These are phyloP conservation scores for Fulvia fulva DNA, from an alignment of 2,329 filamentous ascomycete genomes.

Conservation along the genomic window DNA sequence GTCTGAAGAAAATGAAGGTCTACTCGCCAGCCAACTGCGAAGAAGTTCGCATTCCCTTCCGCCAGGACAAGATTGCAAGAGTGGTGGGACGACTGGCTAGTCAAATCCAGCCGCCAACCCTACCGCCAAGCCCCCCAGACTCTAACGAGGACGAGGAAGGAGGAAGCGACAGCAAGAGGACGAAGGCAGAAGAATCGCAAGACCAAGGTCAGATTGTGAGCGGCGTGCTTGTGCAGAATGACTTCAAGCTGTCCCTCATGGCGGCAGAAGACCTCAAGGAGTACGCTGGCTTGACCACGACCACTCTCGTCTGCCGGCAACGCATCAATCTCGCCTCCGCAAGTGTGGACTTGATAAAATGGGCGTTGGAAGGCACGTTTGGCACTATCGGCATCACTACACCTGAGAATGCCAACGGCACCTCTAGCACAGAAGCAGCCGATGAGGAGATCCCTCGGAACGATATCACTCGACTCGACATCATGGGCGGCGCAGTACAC, in stretches of 20 bases:
- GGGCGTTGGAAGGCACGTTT: constrained; percentile 92
- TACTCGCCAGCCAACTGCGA: constrained; percentile 94
- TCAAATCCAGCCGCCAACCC: constrained; percentile 65
- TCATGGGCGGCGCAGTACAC: constrained; percentile 88
- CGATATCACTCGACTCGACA: constrained; percentile 50
- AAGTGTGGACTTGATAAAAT: constrained; percentile 84
- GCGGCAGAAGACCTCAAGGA: constrained; percentile 92
- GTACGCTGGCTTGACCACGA: constrained; percentile 94
- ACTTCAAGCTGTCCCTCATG: constrained; percentile 97
- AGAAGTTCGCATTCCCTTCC: constrained; percentile 91
- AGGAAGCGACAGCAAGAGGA: constrained; percentile 24
- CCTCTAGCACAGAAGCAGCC: constrained; percentile 49
- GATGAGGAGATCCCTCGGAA: constrained; percentile 60
- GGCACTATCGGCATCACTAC: constrained; percentile 60
- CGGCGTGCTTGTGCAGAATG: constrained; percentile 92
- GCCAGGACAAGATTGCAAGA: constrained; percentile 89
- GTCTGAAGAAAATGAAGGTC: constrained; percentile 87
- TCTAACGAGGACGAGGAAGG: constrained; percentile 38
- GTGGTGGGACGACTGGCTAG: constrained; percentile 86
- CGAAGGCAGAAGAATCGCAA: constrained; percentile 44
- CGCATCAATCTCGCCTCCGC: constrained; percentile 82
- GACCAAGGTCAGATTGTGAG: constrained; percentile 62
- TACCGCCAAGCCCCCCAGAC: constrained; percentile 32
- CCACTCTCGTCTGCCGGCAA: constrained; percentile 88
- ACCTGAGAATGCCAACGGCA: constrained; percentile 23